Evolutionary conservation across 768 basidiomycete species (phyloP).

Genomic region (Termitomyces sp.): DNA sequence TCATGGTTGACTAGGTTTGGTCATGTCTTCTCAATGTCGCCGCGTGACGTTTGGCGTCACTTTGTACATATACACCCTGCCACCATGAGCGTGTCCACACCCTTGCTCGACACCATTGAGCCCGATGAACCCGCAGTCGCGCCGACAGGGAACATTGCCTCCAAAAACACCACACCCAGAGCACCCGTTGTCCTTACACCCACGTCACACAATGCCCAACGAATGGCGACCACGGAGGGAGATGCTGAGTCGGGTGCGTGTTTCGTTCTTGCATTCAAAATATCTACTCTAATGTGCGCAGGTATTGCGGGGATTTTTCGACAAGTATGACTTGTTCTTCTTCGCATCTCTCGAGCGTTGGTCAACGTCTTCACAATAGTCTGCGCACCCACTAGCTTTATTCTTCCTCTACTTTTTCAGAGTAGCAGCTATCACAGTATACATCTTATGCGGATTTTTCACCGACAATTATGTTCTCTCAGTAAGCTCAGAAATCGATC

Average conservation of each 20-base stretch:
- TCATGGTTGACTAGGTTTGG: slow-evolving; percentile 2
- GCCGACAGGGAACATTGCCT: slow-evolving; percentile 29
- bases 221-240: slow-evolving; percentile 47
- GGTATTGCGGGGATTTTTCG: slow-evolving; percentile 72
- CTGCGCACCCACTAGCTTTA: slow-evolving; percentile 77
- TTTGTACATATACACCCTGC: not conserved
- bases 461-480: slow-evolving; percentile 91
- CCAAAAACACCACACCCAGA: slow-evolving; percentile 22
- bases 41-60: not conserved
- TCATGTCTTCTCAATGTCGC: not conserved
- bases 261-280: not conserved
- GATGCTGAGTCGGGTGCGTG: slow-evolving; percentile 76
- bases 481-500: slow-evolving; percentile 32
- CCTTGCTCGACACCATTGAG: slow-evolving; percentile 79
- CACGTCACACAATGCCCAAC: slow-evolving; percentile 31
- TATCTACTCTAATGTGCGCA: slow-evolving; percentile 17
- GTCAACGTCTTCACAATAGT: slow-evolving; percentile 34
- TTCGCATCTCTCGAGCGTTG: slow-evolving; percentile 1
- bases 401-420: slow-evolving; percentile 89
- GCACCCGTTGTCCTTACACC: slow-evolving; percentile 55
- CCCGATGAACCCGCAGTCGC: slow-evolving; percentile 60
- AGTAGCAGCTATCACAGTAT: slow-evolving; percentile 81
- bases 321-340: slow-evolving; percentile 43
- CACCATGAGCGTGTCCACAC: slow-evolving; percentile 47
- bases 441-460: slow-evolving; percentile 89